These are phyloP conservation scores for Trichoderma gamsii DNA, from an alignment of 495 filamentous ascomycete species.

Conservation along the genomic window DNA sequence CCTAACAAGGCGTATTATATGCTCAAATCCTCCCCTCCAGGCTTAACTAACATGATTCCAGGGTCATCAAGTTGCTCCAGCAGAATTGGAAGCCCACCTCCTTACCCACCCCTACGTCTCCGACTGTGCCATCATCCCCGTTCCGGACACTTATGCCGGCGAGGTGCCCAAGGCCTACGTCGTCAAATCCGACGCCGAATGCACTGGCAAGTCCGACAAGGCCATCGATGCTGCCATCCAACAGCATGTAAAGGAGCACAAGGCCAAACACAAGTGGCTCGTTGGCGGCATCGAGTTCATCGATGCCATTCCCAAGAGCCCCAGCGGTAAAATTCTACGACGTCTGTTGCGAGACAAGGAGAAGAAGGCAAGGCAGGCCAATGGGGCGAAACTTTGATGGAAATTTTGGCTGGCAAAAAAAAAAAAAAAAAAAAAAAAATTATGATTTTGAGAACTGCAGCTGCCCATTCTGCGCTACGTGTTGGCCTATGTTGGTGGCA, in stretches of 20 bases:
- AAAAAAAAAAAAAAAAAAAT: neutral
- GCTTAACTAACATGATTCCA: conserved; percentile 25
- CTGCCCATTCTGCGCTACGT: neutral
- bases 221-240: conserved; percentile 55
- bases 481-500: neutral
- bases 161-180: conserved; percentile 87
- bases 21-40: neutral
- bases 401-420: neutral
- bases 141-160: conserved; percentile 67
- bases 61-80: conserved; percentile 87
- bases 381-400: conserved; percentile 44
- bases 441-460: neutral
- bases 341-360: conserved; percentile 75
- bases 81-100: conserved; percentile 84
- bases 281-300: conserved; percentile 78
- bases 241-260: conserved; percentile 75
- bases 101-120: conserved; percentile 74
- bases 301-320: conserved; percentile 75
- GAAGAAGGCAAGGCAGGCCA: conserved; percentile 57
- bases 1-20: neutral
- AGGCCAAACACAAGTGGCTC: conserved; percentile 84
- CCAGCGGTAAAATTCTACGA: conserved; percentile 87
- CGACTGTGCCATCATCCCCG: conserved; percentile 78
- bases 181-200: conserved; percentile 60
- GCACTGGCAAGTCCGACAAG: conserved; percentile 45